phyloP scores from a whole-genome alignment of 495 filamentous ascomycete genomes.

The Rostrohypoxylon terebratum region DNA sequence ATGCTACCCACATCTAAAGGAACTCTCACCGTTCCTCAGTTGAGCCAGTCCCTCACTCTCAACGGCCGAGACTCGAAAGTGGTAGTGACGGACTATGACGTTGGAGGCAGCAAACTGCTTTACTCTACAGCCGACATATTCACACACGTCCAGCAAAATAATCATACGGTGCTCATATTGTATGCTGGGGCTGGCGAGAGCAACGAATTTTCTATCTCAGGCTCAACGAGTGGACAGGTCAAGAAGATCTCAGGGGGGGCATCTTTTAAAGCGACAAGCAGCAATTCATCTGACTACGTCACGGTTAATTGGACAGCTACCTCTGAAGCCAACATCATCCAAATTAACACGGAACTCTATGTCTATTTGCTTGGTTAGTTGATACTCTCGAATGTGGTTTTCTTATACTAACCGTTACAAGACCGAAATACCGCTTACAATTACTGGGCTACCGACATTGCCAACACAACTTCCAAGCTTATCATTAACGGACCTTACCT shows the following conservation, averaged over 20 bases:
- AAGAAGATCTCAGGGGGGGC: constrained; percentile 64
- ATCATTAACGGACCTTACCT: constrained; percentile 82
- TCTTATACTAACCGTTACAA: constrained; percentile 12
- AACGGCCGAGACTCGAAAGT: constrained; percentile 79
- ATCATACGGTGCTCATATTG: constrained; percentile 69
- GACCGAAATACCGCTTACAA: constrained; percentile 81
- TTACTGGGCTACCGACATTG: constrained; percentile 75
- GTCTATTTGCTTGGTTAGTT: constrained; percentile 62
- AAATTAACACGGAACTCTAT: constrained; percentile 61
- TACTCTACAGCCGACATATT: constrained; percentile 84
- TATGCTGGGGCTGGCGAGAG: constrained; percentile 77
- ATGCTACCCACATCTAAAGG: constrained; percentile 72
- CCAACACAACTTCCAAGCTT: constrained; percentile 52
- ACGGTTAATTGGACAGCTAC: constrained; percentile 34
- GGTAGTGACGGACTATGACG: constrained; percentile 77
- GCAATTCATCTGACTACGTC: constrained; percentile 55
- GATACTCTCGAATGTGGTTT: too few relatives aligned
- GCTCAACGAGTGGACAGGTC: constrained; percentile 54
- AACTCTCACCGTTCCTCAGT: constrained; percentile 70
- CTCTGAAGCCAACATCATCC: constrained; percentile 52
- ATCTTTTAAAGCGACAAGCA: constrained; percentile 51
- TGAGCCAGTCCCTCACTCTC: constrained; percentile 70
- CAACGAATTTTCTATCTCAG: constrained; percentile 73
- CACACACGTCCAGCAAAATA: constrained; percentile 61
- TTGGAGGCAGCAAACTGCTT: constrained; percentile 71